A percentile compares a stretch with the other conserved stretches of the same genome.
phyloP scores from a whole-genome alignment of 1,139 yeast genomes.

The Pichia terricola region DNA sequence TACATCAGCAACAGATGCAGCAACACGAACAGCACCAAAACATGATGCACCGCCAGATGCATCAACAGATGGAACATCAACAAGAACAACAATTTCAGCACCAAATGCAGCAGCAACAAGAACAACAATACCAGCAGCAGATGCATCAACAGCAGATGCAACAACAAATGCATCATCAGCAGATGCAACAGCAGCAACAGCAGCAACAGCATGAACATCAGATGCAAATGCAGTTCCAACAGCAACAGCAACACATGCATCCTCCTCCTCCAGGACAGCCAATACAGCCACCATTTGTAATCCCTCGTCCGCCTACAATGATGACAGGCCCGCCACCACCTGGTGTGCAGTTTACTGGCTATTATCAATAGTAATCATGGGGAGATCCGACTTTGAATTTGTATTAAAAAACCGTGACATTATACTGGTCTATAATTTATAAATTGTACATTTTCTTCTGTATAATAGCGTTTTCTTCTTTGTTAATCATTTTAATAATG shows the following conservation, averaged over 20 bases:
- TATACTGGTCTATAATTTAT: too few species aligned
- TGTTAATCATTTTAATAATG: too few species aligned
- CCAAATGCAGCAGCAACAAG: neutral
- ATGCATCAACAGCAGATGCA: neutral
- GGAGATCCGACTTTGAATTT: too few species aligned
- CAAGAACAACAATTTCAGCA: neutral
- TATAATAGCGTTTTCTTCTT: too few species aligned
- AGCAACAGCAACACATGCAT: neutral
- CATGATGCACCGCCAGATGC: neutral
- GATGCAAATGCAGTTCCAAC: neutral
- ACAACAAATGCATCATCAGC: neutral
- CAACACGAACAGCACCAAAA: neutral
- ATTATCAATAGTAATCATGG: too few species aligned
- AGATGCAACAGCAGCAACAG: conserved; percentile 1
- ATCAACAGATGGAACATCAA: too few species aligned
- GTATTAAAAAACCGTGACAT: too few species aligned
- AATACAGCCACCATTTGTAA: neutral
- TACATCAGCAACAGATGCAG: neutral
- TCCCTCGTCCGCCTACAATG: too few species aligned
- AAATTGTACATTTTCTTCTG: too few species aligned
- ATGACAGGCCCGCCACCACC: too few species aligned
- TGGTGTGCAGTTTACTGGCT: too few species aligned
- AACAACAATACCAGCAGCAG: neutral
- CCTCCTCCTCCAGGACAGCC: neutral
- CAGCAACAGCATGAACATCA: conserved; percentile 2